Evolutionary conservation across 495 filamentous ascomycete species (phyloP), one percentile per base, ranked within the genome.

Genomic region (Penicillium paxilli): DNA sequence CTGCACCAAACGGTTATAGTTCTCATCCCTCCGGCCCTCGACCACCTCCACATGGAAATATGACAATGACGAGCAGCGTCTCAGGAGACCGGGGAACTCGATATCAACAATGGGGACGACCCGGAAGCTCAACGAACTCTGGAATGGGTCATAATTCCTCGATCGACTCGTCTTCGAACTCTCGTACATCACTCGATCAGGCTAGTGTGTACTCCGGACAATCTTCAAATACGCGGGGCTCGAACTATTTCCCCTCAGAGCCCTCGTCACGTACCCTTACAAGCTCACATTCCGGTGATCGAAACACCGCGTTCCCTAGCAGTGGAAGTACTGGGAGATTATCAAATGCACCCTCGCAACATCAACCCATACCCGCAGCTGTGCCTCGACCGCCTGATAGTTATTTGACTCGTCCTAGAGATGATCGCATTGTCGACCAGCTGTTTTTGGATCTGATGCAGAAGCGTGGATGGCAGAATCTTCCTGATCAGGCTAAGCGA

Each of bases 401-500:
- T 37, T 81, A 85, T 54, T 81, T 95, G 21, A 76, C 78, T 44
- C 77, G 85, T 35, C 94, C 94, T 9, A 77, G 84, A 38, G 92
- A 96, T 68, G 93, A 96, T 63, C 81, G 83, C 46, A 70, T 93
- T 6, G 88, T 96, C n/a, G 94, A 98, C 69, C 83, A 89, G 63
- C 87, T 96, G 71, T 98, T 98, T 59, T 75, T 92, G 57, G 88
- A 88, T 26, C 75, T 98, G 59, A 98, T 98, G 95, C 86, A 94
- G 59, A 98, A 98, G 71, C 86, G 94, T 65, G 94, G 92, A 51
- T 98, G 91, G 88, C 91, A 95, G 70, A 92, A 92, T 65, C 80
- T 98, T 47, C 94, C 94, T n/a, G 94, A 98, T 60, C 90, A 96
- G 70, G 95, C 93, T 22, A 84, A 87, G 59, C 80, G 93, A 53